phyloP scores from a whole-genome alignment of 1,284 basidiomycete species.

The Rhodotorula glutinis region DNA sequence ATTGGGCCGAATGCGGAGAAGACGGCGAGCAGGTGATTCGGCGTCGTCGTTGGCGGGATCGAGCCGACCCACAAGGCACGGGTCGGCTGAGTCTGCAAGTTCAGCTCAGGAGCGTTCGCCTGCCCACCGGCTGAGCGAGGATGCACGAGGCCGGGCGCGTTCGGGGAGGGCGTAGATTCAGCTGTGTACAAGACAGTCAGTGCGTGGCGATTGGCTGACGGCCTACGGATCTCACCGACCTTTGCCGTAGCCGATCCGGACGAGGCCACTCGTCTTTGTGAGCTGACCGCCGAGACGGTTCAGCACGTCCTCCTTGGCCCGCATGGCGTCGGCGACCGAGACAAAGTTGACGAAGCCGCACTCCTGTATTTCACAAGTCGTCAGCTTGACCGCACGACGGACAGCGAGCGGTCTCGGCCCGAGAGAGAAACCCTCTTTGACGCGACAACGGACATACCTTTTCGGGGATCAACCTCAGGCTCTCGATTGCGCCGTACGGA shows the following conservation, averaged over 20 bases:
- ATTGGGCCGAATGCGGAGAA: slow-evolving; percentile 97
- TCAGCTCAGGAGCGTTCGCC: slow-evolving; percentile 19
- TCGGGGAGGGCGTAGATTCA: slow-evolving; percentile 60
- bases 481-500: slow-evolving; percentile 94
- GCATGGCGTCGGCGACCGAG: slow-evolving; percentile 86
- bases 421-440: too few relatives aligned
- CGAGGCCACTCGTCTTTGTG: slow-evolving; percentile 84
- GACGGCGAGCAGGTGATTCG: slow-evolving; percentile 78
- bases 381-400: too few relatives aligned
- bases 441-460: slow-evolving; percentile 62
- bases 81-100: slow-evolving; percentile 65
- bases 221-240: slow-evolving; percentile 63
- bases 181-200: slow-evolving; percentile 59
- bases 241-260: slow-evolving; percentile 96
- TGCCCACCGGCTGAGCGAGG: slow-evolving; percentile 52
- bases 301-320: slow-evolving; percentile 92
- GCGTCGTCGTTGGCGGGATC: slow-evolving; percentile 87
- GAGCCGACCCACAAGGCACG: slow-evolving; percentile 94
- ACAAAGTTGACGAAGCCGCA: slow-evolving; percentile 99
- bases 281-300: slow-evolving; percentile 84
- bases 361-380: slow-evolving; percentile 57
- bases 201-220: slow-evolving; percentile 46
- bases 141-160: slow-evolving; percentile 50
- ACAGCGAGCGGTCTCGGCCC: too few relatives aligned
- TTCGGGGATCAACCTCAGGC: slow-evolving; percentile 85